Percentiles rank a stretch among this genome's conserved stretches.
Evolutionary conservation across 441 rosid genomes (phyloP).

Genomic region (Jatropha multifida): DNA sequence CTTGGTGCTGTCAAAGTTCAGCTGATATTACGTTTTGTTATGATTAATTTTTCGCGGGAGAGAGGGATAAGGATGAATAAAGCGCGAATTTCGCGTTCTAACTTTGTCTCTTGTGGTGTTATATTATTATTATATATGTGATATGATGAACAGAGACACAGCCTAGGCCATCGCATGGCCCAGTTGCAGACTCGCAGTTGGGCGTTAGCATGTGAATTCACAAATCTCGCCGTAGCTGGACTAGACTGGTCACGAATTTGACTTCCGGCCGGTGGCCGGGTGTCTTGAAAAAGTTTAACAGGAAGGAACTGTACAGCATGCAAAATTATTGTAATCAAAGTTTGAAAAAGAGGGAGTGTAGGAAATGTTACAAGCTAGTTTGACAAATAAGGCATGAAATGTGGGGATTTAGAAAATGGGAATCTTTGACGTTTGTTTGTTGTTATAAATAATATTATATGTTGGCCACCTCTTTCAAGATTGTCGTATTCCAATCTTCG

Average conservation of each 20-base stretch:
- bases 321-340: not conserved
- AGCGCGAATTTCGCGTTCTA: not conserved
- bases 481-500: slow-evolving; percentile 41
- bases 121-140: not conserved
- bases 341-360: slow-evolving; percentile 3
- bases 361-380: not conserved
- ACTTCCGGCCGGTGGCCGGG: too few relatives aligned
- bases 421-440: slow-evolving; percentile 9
- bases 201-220: not conserved
- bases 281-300: too few relatives aligned
- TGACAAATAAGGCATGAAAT: slow-evolving; percentile 12
- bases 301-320: not conserved
- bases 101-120: not conserved
- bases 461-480: slow-evolving; percentile 8
- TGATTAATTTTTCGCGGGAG: not conserved
- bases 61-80: not conserved
- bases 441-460: not conserved
- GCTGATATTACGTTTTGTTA: not conserved
- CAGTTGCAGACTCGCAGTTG: not conserved
- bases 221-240: not conserved
- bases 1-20: not conserved
- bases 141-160: too few relatives aligned
- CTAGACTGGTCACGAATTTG: too few relatives aligned
- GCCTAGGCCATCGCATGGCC: too few relatives aligned
- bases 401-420: slow-evolving; percentile 5